phyloP scores from a whole-genome alignment of 2,329 filamentous ascomycete species.

The Ilyonectria sp. region DNA sequence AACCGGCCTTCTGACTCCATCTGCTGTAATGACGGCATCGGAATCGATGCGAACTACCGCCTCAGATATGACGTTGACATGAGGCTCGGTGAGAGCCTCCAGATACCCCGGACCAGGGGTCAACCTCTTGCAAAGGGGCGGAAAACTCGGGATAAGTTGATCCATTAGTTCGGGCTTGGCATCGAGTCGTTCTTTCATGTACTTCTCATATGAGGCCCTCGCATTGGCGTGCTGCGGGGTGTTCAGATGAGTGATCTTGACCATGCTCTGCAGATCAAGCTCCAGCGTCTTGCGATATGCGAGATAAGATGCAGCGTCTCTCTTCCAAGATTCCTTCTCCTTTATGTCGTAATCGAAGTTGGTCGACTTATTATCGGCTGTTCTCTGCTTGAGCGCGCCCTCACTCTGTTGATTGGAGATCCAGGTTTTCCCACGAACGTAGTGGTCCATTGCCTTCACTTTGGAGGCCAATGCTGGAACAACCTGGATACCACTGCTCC shows the following conservation, averaged over 20 bases:
- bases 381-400: not conserved
- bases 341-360: slow-evolving; percentile 16
- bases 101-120: slow-evolving; percentile 27
- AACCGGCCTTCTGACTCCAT: slow-evolving; percentile 5
- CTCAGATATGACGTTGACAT: slow-evolving; percentile 4
- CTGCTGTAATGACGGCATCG: slow-evolving; percentile 10
- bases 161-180: slow-evolving; percentile 3
- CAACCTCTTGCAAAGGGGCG: slow-evolving; percentile 16
- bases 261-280: slow-evolving; percentile 9
- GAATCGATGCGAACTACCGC: slow-evolving; percentile 9
- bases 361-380: not conserved
- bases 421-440: slow-evolving; percentile 30
- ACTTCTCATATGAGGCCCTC: not conserved
- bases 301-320: slow-evolving; percentile 12
- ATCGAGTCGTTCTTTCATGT: slow-evolving; percentile 9
- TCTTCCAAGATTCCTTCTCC: slow-evolving; percentile 14
- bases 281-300: slow-evolving; percentile 24
- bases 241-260: not conserved
- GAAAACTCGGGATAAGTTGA: slow-evolving; percentile 5
- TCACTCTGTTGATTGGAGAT: slow-evolving; percentile 20
- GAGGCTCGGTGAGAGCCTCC: slow-evolving; percentile 11
- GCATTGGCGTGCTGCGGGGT: slow-evolving; percentile 5
- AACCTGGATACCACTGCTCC: slow-evolving; percentile 32
- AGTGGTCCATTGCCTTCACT: slow-evolving; percentile 28
- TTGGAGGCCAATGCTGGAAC: slow-evolving; percentile 23